Percentiles rank a stretch among this genome's conserved stretches.
Conservation (phyloP, 2,329 filamentous ascomycete genomes). For the Onygenales sp. region DNA sequence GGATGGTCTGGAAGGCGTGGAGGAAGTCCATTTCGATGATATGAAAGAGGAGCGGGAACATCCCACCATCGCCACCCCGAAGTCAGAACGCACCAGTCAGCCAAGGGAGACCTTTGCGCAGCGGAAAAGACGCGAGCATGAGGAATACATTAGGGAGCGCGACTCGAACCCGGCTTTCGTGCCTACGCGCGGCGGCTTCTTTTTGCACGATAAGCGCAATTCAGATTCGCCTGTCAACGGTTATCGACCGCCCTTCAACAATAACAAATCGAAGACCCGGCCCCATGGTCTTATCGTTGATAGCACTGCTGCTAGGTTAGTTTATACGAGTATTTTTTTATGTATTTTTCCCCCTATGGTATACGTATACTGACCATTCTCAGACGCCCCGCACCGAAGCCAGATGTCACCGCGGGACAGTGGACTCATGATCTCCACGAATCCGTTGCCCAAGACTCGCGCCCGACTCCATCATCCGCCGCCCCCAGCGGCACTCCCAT, state of each 20-base stretch:
- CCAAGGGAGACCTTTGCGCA: constrained; percentile 54
- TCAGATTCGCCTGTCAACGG: constrained; percentile 68
- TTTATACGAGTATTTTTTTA: constrained; percentile 1
- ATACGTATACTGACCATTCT: constrained; percentile 3
- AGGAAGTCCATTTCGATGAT: constrained; percentile 45
- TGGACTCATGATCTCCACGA: constrained; percentile 98
- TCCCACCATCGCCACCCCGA: constrained; percentile 24
- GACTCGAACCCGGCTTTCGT: constrained; percentile 89
- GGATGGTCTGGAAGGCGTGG: constrained; percentile 27
- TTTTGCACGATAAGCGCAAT: constrained; percentile 88
- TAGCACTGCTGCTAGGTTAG: constrained; percentile 36
- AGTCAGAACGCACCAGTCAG: constrained; percentile 25
- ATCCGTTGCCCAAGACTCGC: constrained; percentile 36
- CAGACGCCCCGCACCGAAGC: constrained; percentile 32
- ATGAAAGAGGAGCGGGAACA: constrained; percentile 19
- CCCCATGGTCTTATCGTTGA: constrained; percentile 41
- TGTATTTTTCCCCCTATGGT: constrained; percentile 17
- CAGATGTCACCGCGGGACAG: constrained; percentile 55
- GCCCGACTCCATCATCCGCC: constrained; percentile 23
- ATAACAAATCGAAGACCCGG: constrained; percentile 44
- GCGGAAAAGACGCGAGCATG: constrained; percentile 71
- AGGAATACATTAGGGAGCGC: constrained; percentile 79
- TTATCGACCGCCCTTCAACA: constrained; percentile 43
- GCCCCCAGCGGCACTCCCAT: constrained; percentile 17
- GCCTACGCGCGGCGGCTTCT: constrained; percentile 88